Conservation (phyloP, 768 basidiomycete genomes). For the Cubamyces lactineus region DNA sequence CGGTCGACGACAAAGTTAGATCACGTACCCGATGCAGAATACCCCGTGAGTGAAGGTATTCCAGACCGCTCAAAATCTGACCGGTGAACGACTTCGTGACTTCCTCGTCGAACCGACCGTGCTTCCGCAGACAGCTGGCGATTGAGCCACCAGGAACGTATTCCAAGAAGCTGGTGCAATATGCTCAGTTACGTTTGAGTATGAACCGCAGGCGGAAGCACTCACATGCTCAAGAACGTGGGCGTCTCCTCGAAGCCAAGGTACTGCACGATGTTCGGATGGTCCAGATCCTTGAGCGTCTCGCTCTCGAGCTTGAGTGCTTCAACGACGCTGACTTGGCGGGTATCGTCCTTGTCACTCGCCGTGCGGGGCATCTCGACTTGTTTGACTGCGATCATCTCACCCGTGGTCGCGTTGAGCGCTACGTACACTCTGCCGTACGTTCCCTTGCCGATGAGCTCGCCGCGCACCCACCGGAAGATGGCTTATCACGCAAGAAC, state of each 20-base stretch:
- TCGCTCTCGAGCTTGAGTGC: conserved; percentile 95
- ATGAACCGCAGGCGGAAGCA: conserved; percentile 27
- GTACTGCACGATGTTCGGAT: conserved; percentile 97
- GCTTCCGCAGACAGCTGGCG: conserved; percentile 84
- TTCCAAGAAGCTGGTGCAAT: conserved; percentile 80
- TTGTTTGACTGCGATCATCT: conserved; percentile 99
- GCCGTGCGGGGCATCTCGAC: conserved; percentile 93
- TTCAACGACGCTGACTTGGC: conserved; percentile 85
- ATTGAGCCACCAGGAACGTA: conserved; percentile 98
- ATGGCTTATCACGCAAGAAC: conserved; percentile 55
- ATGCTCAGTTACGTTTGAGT: neutral
- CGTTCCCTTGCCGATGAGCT: conserved; percentile 95
- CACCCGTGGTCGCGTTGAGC: conserved; percentile 93
- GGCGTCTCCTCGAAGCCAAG: conserved; percentile 93
- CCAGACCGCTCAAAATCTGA: conserved; percentile 90
- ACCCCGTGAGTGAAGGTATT: conserved; percentile 89
- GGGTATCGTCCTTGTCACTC: conserved; percentile 87
- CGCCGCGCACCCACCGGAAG: conserved; percentile 98
- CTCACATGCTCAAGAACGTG: conserved; percentile 89
- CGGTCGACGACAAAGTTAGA: neutral
- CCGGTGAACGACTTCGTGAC: conserved; percentile 91
- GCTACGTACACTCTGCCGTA: conserved; percentile 97
- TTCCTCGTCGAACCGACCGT: conserved; percentile 91
- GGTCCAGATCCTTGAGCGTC: conserved; percentile 94
- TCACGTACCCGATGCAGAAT: conserved; percentile 86